phyloP scores from a whole-genome alignment of 1,284 basidiomycete species.

The Heterobasidion irregulare region DNA sequence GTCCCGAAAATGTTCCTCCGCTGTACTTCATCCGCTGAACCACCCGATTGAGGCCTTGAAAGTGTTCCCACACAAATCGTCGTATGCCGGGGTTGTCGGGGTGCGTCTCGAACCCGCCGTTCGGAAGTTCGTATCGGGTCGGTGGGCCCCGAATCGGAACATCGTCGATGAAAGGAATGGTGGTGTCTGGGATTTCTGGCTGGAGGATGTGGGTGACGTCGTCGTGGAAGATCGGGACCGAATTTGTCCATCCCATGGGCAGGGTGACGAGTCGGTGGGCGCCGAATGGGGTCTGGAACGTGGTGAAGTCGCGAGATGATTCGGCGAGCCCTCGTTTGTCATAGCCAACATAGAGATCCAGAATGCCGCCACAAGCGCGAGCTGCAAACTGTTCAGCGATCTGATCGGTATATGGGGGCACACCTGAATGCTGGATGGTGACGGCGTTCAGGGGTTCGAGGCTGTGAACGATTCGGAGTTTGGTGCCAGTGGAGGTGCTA shows the following conservation, averaged over 20 bases:
- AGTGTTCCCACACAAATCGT: too few species aligned
- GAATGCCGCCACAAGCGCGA: neutral
- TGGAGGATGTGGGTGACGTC: too few species aligned
- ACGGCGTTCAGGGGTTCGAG: neutral
- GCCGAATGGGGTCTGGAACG: conserved; percentile 4
- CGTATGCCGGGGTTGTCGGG: too few species aligned
- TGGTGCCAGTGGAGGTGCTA: too few species aligned
- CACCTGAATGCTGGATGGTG: neutral
- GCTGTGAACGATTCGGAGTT: neutral
- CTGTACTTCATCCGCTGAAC: too few species aligned
- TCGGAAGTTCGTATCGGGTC: too few species aligned
- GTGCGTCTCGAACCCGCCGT: too few species aligned
- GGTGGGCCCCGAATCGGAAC: too few species aligned
- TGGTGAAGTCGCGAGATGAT: neutral
- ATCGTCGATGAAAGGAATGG: too few species aligned
- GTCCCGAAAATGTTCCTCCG: too few species aligned
- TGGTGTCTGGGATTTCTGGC: too few species aligned
- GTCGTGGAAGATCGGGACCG: conserved; percentile 24
- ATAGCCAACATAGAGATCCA: neutral
- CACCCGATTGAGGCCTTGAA: too few species aligned
- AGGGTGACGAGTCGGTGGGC: conserved; percentile 15
- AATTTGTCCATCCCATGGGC: conserved; percentile 31
- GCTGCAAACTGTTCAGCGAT: neutral
- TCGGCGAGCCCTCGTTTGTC: neutral
- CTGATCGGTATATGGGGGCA: neutral